A percentile compares a stretch with the other conserved stretches of the same genome.
phyloP scores from a whole-genome alignment of 768 basidiomycete genomes.

The Tephrocybe sp. region DNA sequence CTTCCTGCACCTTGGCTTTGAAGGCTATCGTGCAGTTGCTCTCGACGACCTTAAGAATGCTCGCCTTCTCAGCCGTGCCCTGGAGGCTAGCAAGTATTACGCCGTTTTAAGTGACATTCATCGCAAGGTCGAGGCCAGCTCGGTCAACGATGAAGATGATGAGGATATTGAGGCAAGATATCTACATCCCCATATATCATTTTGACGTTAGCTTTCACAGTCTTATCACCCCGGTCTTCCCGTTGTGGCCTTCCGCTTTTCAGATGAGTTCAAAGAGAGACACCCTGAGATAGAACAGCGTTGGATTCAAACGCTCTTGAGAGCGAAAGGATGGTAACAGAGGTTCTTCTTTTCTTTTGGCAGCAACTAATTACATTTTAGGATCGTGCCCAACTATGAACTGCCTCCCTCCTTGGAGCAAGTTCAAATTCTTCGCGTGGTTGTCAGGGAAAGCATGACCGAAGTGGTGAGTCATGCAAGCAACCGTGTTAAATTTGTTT shows the following conservation, averaged over 20 bases:
- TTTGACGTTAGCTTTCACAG: constrained; percentile 20
- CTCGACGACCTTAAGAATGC: constrained; percentile 59
- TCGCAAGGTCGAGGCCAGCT: constrained; percentile 12
- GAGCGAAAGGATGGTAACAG: constrained; percentile 54
- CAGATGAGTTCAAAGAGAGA: constrained; percentile 50
- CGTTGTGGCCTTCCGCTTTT: constrained; percentile 65
- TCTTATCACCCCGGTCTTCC: constrained; percentile 58
- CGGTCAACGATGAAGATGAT: constrained; percentile 37
- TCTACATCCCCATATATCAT: background rate
- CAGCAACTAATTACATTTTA: background rate
- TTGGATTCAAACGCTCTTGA: constrained; percentile 53
- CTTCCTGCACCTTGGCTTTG: constrained; percentile 56
- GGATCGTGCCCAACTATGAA: constrained; percentile 53
- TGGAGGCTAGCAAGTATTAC: constrained; percentile 55
- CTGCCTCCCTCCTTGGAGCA: constrained; percentile 51
- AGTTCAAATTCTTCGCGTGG: constrained; percentile 61
- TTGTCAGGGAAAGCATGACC: constrained; percentile 58
- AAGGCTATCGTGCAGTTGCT: constrained; percentile 50
- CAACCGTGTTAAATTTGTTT: constrained; percentile 46
- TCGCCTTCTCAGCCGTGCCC: constrained; percentile 55
- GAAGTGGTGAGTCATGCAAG: constrained; percentile 34
- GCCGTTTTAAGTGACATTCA: constrained; percentile 59
- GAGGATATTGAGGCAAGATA: constrained; percentile 52
- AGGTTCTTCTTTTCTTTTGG: constrained; percentile 17
- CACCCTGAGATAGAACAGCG: constrained; percentile 58